Evolutionary conservation across 352 stramenopile species (phyloP).

Genomic region (Phytophthora melonis): DNA sequence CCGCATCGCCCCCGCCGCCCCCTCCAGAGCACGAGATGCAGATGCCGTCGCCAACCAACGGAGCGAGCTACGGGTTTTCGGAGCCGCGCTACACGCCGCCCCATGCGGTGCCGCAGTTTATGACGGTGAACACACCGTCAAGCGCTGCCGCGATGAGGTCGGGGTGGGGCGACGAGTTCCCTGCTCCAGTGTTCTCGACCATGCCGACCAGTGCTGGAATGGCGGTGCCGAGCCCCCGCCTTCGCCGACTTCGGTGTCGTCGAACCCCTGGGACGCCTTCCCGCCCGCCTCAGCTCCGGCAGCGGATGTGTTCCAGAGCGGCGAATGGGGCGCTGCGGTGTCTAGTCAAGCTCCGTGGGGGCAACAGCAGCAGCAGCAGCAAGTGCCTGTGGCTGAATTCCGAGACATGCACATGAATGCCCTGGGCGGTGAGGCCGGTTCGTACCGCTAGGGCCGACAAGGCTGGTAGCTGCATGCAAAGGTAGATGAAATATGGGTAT

Average conservation of each 20-base stretch:
- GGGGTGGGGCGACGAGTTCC: slow-evolving; percentile 24
- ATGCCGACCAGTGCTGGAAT: slow-evolving; percentile 15
- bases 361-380: slow-evolving; percentile 9
- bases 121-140: slow-evolving; percentile 28
- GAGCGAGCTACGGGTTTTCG: slow-evolving; percentile 13
- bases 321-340: slow-evolving; percentile 24
- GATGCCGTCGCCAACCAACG: slow-evolving; percentile 27
- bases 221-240: slow-evolving; percentile 1
- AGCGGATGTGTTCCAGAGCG: slow-evolving; percentile 26
- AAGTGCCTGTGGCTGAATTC: slow-evolving; percentile 32
- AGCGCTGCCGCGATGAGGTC: slow-evolving; percentile 13
- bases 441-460: slow-evolving; percentile 8
- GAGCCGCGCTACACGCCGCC: slow-evolving; percentile 34
- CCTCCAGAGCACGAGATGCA: slow-evolving; percentile 33
- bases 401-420: slow-evolving; percentile 44
- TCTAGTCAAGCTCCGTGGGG: slow-evolving; percentile 11
- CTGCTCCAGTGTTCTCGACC: slow-evolving; percentile 28
- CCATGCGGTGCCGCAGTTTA: slow-evolving; percentile 36
- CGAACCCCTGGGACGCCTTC: slow-evolving; percentile 55
- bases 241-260: slow-evolving; percentile 15
- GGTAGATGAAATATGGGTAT: not conserved
- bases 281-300: slow-evolving; percentile 33
- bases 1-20: slow-evolving; percentile 20
- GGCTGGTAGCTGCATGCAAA: too few relatives aligned
- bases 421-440: slow-evolving; percentile 17